Evolutionary conservation across 805 yeast genomes (phyloP), one percentile per base, ranked within the genome.

Genomic region (Sungouiozyma ichnusensis): DNA sequence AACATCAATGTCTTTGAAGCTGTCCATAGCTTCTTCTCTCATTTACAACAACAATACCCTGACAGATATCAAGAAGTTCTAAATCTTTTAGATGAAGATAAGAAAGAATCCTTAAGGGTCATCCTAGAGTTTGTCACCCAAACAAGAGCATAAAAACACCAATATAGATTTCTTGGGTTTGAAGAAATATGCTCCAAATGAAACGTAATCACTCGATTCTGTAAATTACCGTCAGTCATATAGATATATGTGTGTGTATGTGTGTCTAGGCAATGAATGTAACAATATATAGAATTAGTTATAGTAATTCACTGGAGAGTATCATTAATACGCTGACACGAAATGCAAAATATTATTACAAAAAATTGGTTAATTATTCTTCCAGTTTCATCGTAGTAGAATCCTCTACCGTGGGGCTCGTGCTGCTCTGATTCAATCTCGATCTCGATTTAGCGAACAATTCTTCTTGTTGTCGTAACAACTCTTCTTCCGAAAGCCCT

Each of bases 401-500:
- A 24, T 24, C 29, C 29, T 24, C 29, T 11, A 24, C 29, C 29
- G 29, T 24, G 29, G 29, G 29, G 29, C 29, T 24, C 29, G 29
- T 24, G 29, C 29, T 24, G 20, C 43, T 49, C 38, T 59, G 60
- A 40, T 78, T 79, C 49, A 80, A 67, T 47, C 83, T 68, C 33
- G 79, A 80, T 45, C 87, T 70, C 17, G 85, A 79, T 57, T 79
- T 77, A 51, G 85, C 82, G 65, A 92, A 92, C 45, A 92, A 68
- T 60, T 85, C 94, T 55, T 92, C 97, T 60, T 92, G 98, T 60
- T 90, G 94, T 52, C 77, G 76, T 55, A 92, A 71, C 43, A 92
- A 68, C 60, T 92, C 98, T 60, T 88, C 98, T 58, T 90, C 97
- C 1, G 88, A 69, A 48, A 87, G 71, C 0, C 97, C 97, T 3